phyloP scores from a whole-genome alignment of 2,329 filamentous ascomycete species.

The Aspergillus luchuensis region DNA sequence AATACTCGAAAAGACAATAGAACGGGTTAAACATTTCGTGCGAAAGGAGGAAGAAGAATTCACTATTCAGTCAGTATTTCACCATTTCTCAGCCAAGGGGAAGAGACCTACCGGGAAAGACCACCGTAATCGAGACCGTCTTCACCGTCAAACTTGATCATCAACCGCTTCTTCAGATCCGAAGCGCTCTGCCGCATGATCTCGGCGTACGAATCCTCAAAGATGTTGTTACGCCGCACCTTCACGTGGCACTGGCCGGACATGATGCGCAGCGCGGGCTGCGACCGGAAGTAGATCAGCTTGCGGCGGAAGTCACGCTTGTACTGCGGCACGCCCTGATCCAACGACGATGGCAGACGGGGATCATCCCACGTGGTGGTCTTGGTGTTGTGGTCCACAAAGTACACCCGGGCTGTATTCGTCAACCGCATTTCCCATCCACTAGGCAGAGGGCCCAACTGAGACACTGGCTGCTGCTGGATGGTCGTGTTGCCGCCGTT shows the following conservation, averaged over 20 bases:
- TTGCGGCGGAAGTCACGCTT: constrained; percentile 98
- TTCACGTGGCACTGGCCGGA: constrained; percentile 98
- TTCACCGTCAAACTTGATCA: constrained; percentile 99
- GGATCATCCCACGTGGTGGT: constrained; percentile 99
- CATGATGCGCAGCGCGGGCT: constrained; percentile 91
- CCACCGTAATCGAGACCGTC: constrained; percentile 97
- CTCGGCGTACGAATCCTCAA: constrained; percentile 97
- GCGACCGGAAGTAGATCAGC: constrained; percentile 98
- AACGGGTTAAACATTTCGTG: constrained; percentile 99
- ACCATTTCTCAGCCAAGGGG: not conserved
- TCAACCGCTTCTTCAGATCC: constrained; percentile 95
- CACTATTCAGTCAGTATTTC: constrained; percentile 55
- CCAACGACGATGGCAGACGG: constrained; percentile 87
- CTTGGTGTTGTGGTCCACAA: constrained; percentile 99
- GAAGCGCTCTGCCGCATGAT: constrained; percentile 95
- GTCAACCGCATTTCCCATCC: constrained; percentile 99
- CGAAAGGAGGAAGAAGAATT: constrained; percentile 98
- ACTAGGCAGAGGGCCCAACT: constrained; percentile 90
- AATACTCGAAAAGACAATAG: constrained; percentile 99
- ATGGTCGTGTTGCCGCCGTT: constrained; percentile 74
- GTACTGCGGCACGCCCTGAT: constrained; percentile 98
- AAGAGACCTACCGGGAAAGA: constrained; percentile 67
- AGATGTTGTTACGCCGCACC: constrained; percentile 93
- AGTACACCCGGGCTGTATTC: constrained; percentile 96
- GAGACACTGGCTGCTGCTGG: constrained; percentile 95